These are phyloP conservation scores for Malassezia cuniculi DNA, from an alignment of 1,284 basidiomycete genomes.

Conservation along the genomic window DNA sequence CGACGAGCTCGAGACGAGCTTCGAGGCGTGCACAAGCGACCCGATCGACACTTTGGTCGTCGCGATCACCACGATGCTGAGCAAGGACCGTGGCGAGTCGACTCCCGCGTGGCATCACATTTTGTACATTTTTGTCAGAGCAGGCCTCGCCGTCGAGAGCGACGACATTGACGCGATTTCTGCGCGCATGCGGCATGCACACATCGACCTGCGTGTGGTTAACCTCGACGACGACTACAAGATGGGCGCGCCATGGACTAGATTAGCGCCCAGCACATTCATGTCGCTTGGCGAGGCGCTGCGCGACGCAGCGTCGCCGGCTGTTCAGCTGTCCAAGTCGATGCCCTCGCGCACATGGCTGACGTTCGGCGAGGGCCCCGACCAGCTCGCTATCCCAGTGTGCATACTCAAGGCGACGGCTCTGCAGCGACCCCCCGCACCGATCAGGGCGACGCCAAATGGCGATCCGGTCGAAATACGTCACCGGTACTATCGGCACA, in stretches of 20 bases:
- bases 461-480: constrained; percentile 11
- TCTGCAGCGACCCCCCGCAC: constrained; percentile 58
- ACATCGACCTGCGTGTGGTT: constrained; percentile 6
- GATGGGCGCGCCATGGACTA: neutral
- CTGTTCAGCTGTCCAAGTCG: constrained; percentile 22
- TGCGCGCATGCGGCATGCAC: neutral
- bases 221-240: neutral
- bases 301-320: constrained; percentile 21
- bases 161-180: constrained; percentile 2
- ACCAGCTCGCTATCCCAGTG: constrained; percentile 60
- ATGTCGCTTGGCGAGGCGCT: constrained; percentile 40
- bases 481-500: constrained; percentile 13
- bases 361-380: constrained; percentile 19
- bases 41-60: constrained; percentile 3
- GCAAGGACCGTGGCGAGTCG: constrained; percentile 5
- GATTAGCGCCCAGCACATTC: constrained; percentile 25
- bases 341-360: constrained; percentile 19
- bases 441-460: constrained; percentile 45
- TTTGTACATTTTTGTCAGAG: constrained; percentile 7
- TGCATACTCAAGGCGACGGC: constrained; percentile 73
- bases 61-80: constrained; percentile 2
- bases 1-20: constrained; percentile 1
- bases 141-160: neutral
- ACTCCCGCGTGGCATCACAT: constrained; percentile 9
- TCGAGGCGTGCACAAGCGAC: neutral